Evolutionary conservation across 768 basidiomycete species (phyloP).

Genomic region (Boletus rufocinnamomeus): DNA sequence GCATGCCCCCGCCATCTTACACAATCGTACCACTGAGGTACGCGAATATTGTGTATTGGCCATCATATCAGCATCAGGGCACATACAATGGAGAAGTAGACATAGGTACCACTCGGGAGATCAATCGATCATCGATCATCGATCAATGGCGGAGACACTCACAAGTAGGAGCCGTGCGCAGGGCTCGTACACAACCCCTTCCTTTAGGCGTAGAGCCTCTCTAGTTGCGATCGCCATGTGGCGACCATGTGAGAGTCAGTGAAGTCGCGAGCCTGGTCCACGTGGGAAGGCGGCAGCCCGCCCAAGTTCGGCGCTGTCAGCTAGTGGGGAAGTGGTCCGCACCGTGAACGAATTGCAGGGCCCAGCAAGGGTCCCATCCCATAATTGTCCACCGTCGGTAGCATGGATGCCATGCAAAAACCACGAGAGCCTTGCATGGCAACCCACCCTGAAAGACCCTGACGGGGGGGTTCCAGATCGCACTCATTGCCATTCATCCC

Average conservation of each 20-base stretch:
- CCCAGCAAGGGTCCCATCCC: conserved; percentile 4
- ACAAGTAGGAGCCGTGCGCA: not conserved
- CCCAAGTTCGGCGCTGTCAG: not conserved
- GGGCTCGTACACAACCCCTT: not conserved
- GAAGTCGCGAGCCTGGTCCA: not conserved
- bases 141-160: not conserved
- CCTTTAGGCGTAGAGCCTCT: not conserved
- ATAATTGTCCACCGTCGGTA: conserved; percentile 10
- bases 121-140: not conserved
- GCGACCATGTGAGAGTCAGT: conserved; percentile 6
- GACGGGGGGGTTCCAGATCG: no score
- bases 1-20: not conserved
- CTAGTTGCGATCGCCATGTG: conserved; percentile 2
- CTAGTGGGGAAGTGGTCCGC: conserved; percentile 2
- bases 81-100: not conserved
- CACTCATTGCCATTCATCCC: not conserved
- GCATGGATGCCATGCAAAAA: conserved; percentile 23
- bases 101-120: not conserved
- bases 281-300: conserved; percentile 7
- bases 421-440: conserved; percentile 21
- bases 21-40: conserved; percentile 3
- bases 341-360: conserved; percentile 9
- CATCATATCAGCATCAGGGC: not conserved
- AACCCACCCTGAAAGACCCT: conserved; percentile 14
- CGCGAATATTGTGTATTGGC: not conserved